Evolutionary conservation across 805 yeast genomes (phyloP).

Genomic region (Candida chauliodis): DNA sequence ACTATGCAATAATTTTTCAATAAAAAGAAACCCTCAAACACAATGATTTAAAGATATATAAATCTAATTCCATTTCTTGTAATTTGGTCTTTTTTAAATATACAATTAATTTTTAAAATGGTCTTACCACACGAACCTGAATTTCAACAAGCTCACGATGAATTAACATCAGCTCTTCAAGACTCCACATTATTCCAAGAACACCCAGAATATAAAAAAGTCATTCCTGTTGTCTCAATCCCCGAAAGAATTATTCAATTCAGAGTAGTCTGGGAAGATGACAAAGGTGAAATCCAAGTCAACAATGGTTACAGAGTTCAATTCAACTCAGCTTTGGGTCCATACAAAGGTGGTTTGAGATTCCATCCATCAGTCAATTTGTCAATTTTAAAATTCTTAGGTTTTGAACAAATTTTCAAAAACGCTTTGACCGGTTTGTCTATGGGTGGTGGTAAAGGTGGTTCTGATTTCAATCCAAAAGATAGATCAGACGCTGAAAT

Average conservation of each 20-base stretch:
- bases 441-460: constrained; percentile 99
- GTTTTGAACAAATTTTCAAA: constrained; percentile 98
- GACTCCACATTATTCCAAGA: constrained; percentile 87
- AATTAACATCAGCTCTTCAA: constrained; percentile 80
- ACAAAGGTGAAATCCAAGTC: constrained; percentile 84
- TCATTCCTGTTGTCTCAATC: constrained; percentile 82
- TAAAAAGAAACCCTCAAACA: neutral
- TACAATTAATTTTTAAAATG: constrained; percentile 18
- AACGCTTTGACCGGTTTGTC: constrained; percentile 94
- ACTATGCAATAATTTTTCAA: neutral
- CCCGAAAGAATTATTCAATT: constrained; percentile 97
- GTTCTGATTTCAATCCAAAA: constrained; percentile 96
- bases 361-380: constrained; percentile 96
- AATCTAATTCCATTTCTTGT: neutral
- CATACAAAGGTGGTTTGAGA: constrained; percentile 98
- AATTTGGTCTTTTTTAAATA: neutral
- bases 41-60: neutral
- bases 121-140: constrained; percentile 93
- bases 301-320: constrained; percentile 98
- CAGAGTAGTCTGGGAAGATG: constrained; percentile 98
- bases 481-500: constrained; percentile 90
- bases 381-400: constrained; percentile 91
- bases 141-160: constrained; percentile 98
- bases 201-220: constrained; percentile 87
- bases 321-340: constrained; percentile 97